Base-by-base conservation (phyloP, 768 basidiomycete genomes). In the Strobilomyces echinocephalus region DNA sequence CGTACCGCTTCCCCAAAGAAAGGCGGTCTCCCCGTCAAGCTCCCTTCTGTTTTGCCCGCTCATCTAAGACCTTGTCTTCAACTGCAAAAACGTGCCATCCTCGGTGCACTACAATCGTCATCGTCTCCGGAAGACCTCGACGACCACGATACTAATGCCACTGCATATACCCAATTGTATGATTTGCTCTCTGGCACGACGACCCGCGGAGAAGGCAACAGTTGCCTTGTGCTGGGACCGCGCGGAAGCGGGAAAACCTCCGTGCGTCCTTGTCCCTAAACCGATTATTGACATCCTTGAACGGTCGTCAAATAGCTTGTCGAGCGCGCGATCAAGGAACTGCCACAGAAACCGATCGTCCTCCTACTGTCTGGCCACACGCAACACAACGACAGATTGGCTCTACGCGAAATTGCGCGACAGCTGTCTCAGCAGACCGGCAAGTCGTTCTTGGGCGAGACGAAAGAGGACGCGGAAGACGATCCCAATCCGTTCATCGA, bases 371-470 rank as follows among this genome's bases (percentile, higher is more conserved):
- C 88, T 20, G 97, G 94, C 0, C 83, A 91, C 70, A 79, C 84
- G 1, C 94, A 98, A 60, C 80, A 77, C 28, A 91, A 84, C 30
- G 97, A 98, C 67, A 80, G 88, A 33, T 74, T 91, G 11, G 97
- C 97, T n/a, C 80, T 98, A 67, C 83, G 88, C 11, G 93, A 97
- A 68, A 89, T 98, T 58, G 92, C 91, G 0, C 74, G 84, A 46
- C 97, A 99, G 63, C 74, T 98, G 8, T 72, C 80, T 16, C 77
- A 80, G 57, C 88, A 92, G 69, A 91, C 89, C 0, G 88, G 83
- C n/a, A 73, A 73, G 33, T 75, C 78, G 1, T 78, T 83, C 53
- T 64, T 82, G 8, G 71, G 72, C 15, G 73, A 70, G 15, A 61
- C 65, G 28, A 55, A 66, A 24, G 58, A 63, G 18, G 66, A 71